Conservation (phyloP, 345 rosid genomes). For the Euphorbia tirucalli region DNA sequence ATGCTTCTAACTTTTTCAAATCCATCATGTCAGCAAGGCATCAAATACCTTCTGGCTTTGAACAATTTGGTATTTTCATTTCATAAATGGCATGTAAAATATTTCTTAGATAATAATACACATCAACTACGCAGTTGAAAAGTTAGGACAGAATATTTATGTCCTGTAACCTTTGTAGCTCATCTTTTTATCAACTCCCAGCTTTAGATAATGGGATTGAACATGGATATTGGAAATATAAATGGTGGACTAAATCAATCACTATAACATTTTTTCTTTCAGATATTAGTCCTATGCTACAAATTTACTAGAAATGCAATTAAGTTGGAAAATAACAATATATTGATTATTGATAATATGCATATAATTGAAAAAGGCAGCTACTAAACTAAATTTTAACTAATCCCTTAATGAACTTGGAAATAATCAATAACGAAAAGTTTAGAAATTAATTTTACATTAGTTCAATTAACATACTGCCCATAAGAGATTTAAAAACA, state of each 20-base stretch:
- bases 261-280: too few species aligned
- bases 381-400: background rate
- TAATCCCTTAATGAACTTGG: too few species aligned
- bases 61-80: background rate
- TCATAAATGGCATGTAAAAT: background rate
- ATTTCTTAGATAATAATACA: background rate
- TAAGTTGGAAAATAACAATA: too few species aligned
- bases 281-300: too few species aligned
- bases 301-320: too few species aligned
- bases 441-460: too few species aligned
- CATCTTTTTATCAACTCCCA: background rate
- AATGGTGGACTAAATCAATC: too few species aligned
- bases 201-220: background rate
- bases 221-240: too few species aligned
- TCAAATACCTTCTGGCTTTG: background rate
- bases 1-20: background rate
- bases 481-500: too few species aligned
- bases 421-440: too few species aligned
- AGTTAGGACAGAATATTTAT: background rate
- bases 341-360: too few species aligned
- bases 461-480: too few species aligned
- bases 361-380: background rate
- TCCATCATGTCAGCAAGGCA: background rate
- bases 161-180: background rate
- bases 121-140: background rate